These are phyloP conservation scores for Shiraia bambusicola DNA, from an alignment of 2,329 filamentous ascomycete genomes.

Conservation along the genomic window DNA sequence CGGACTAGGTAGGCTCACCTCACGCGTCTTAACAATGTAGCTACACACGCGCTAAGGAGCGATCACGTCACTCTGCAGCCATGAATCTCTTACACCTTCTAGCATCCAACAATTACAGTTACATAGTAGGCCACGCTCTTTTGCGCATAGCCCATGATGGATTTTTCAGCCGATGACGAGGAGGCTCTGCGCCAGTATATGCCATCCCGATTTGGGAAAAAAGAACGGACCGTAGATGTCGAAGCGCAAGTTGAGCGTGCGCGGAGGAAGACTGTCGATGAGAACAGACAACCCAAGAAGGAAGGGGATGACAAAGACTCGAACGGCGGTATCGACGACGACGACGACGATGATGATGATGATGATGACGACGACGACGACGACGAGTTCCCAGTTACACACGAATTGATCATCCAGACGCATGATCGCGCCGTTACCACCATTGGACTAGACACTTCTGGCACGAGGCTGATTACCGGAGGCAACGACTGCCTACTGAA, in stretches of 20 bases:
- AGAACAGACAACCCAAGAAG: conserved; percentile 31
- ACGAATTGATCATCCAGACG: conserved; percentile 89
- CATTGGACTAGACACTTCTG: conserved; percentile 79
- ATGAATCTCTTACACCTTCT: conserved; percentile 3
- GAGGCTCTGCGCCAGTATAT: conserved; percentile 76
- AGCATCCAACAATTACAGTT: conserved; percentile 1
- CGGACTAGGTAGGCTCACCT: conserved; percentile 1
- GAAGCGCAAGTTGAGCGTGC: conserved; percentile 79
- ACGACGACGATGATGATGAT: conserved; percentile 74
- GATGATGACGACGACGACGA: conserved; percentile 68
- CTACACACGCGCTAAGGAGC: background rate
- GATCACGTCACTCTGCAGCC: conserved; percentile 15
- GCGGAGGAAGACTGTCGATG: conserved; percentile 58
- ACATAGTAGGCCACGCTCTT: conserved; percentile 4
- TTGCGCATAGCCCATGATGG: conserved; percentile 18
- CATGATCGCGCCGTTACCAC: conserved; percentile 87
- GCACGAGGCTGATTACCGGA: conserved; percentile 81
- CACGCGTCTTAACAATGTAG: background rate
- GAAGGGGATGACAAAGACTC: conserved; percentile 36
- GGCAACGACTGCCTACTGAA: conserved; percentile 91
- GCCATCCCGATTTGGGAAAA: conserved; percentile 83
- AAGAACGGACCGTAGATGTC: conserved; percentile 70
- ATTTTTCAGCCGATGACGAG: conserved; percentile 50
- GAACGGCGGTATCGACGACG: conserved; percentile 59
- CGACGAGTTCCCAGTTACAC: conserved; percentile 88